Evolutionary conservation across 805 yeast genomes (phyloP), one percentile per base, ranked within the genome.

Genomic region (Kuraishia borneana): DNA sequence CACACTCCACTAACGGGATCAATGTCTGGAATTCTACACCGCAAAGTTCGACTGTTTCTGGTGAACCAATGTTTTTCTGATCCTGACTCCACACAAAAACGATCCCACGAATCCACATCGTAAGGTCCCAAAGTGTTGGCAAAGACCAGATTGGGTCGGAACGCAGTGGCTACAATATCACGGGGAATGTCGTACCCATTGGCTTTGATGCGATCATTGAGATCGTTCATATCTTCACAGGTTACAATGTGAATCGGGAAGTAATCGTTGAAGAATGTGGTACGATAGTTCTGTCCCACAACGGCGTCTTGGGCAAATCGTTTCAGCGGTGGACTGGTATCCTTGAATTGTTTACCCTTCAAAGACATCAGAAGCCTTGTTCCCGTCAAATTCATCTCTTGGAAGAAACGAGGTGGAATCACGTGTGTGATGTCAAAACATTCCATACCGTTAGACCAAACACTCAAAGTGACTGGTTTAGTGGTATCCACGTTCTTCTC

Each of bases 251-350:
- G 32, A 18, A 52, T 19, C 1, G 60, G 58, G 34, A 41, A 54
- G 30, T 53, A 53, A 32, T 52, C 58, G 27, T 54, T 58, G 32
- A 53, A 53, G 13, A 41, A 30, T 2, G 58, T 49, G 12, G 23
- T 22, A 28, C 46, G 39, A n/a, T 43, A 39, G 6, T 41, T 33
- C 13, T 36, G 18, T 18, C 38, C 42, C 18, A 28, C 33, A 8
- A 28, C 35, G 18, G 39, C 14, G 3, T 35, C 34, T 6, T 12
- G 13, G 21, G 21, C 12, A 8, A 37, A 29, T 5, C 41, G 33
- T 6, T 12, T 10, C 16, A 6, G 12, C 16, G 7, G 7, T 6
- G 54, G 57, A 3, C 48, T 38, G n/a, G 50, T 48, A 18, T 45
- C 37, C 19, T 39, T 41, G 35, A 51, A 44, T 10, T 44, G 39